Base-by-base conservation (phyloP, 805 yeast genomes). In the Ogataea haglerorum region DNA sequence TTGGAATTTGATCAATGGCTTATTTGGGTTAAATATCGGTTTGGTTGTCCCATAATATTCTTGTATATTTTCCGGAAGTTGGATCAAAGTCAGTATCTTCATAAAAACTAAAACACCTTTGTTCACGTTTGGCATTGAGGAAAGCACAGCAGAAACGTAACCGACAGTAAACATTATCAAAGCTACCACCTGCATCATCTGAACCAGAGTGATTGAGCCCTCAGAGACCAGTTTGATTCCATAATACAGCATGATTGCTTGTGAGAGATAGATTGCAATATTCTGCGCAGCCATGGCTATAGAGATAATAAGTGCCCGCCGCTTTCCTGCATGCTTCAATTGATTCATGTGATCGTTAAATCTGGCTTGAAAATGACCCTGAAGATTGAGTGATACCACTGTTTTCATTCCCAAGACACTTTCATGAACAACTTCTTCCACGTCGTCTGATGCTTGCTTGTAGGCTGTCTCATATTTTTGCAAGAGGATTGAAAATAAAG, bases 101-200 rank as follows among this genome's bases (percentile, higher is more conserved):
- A 75, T 69, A 0, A 82, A 87, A 8, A 86, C 87, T 51, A 90
- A 65, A 54, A 86, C 82, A 1, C 95, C 96, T 43, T 89, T 75
- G 15, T 83, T 75, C 3, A 89, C 72, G 45, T 82, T 85, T 0
- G 98, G 96, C n/a, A 90, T 65, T 43, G 81, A 78, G 12, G 71
- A 61, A 30, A 89, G 63, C 18, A 85, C 53, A 15, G 72, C 66
- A 4, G 80, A 72, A 13, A 91, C 76, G 10, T 80, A 76, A 36
- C 80, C 71, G 22, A 87, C 66, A 0, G 96, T 80, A 56, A 91
- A 87, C 1, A 88, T 64, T 17, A 91, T 64, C 45, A 93, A 59
- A 1, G 90, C 73, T 38, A 86, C 73, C 0, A 90, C 85, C 51
- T 78, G 76, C 65, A 91, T 68, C 52, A 85, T 68, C 46, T 73